Base-by-base conservation (phyloP, 176 grass and related monocot species). In the Leersia perrieri region DNA sequence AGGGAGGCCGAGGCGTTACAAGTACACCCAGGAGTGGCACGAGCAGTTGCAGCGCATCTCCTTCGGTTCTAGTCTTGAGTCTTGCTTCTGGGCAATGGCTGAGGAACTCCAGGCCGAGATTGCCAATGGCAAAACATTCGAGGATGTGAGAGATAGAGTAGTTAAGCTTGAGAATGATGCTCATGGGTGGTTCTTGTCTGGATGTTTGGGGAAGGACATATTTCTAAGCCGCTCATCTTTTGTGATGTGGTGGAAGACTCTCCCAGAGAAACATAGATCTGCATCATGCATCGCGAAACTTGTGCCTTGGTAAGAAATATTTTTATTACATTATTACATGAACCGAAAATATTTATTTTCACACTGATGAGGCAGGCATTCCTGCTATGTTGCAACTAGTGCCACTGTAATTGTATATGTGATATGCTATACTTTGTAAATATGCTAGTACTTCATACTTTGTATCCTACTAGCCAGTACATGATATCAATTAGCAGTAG, bases 221-320 rank as follows among this genome's bases (percentile, higher is more conserved):
- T 87, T 98, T 11, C 73, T 94, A 3, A 81, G 81, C 31, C 84
- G 89, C 70, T 98, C 92, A 9, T 90, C 92, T 5, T 98, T 98
- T 68, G 88, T 92, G 23, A 75, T 67, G 23, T 94, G 92, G 95
- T 98, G 95, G 95, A 93, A 89, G 70, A 89, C 92, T n/a, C 95
- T 98, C 63, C 95, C 92, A 4, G 84, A 83, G 51, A 74, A 88
- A 33, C 92, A 98, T 58, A 86, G 75, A 67, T 87, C 74, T 7
- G 75, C 47, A 9, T 98, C 95, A 9, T 91, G 95, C 79, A 89
- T 98, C 13, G 70, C 84, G 0, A 89, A 83, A 47, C 71, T 84
- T 71, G 26, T 87, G 38, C 47, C 63, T 13, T 30, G 30, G 4
- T 79, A 84, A 70, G 42, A 25, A 25, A 66, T 18, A 22, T 66